Evolutionary conservation across 495 filamentous ascomycete genomes (phyloP).

Genomic region (Penicillium mononematosum): DNA sequence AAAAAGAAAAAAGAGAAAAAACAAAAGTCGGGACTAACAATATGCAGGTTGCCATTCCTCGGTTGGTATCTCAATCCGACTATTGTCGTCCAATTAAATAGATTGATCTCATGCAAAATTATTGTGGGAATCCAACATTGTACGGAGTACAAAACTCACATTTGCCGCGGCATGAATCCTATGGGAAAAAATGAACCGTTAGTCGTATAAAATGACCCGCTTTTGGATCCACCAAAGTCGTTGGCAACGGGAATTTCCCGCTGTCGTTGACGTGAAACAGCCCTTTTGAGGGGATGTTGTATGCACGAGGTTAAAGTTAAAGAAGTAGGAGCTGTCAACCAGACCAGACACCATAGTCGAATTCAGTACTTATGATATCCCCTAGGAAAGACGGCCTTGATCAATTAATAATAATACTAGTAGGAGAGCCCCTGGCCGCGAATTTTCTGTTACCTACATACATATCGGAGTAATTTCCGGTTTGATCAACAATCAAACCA

Average conservation of each 20-base stretch:
- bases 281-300: background rate
- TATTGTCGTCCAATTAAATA: background rate
- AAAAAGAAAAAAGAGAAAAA: background rate
- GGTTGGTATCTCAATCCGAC: background rate
- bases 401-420: background rate
- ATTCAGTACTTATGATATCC: slow-evolving; percentile 2
- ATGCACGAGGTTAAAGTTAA: background rate
- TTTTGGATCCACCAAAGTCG: background rate
- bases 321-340: background rate
- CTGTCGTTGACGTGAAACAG: background rate
- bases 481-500: slow-evolving; percentile 9
- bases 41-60: background rate
- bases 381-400: background rate
- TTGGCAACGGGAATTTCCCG: background rate
- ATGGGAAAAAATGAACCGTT: background rate
- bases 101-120: background rate
- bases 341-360: background rate
- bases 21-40: background rate
- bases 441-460: background rate
- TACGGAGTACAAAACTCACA: background rate
- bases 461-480: slow-evolving; percentile 8
- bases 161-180: background rate
- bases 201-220: background rate
- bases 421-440: background rate
- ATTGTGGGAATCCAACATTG: background rate